These are phyloP conservation scores for Coniosporium apollinis DNA, from an alignment of 495 filamentous ascomycete species.

Conservation along the genomic window DNA sequence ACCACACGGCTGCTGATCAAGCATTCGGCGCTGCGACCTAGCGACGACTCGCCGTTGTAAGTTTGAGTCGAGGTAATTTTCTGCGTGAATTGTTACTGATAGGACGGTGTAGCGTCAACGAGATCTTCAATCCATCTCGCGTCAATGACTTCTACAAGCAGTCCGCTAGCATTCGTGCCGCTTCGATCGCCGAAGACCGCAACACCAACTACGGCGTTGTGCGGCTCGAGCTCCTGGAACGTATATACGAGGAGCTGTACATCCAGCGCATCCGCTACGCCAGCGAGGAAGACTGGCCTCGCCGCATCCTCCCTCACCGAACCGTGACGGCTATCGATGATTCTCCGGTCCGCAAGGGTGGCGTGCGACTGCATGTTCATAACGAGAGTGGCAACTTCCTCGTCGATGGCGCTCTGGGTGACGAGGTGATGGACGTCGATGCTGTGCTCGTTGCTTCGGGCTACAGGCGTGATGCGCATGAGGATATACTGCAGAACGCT, in stretches of 20 bases:
- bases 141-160: slow-evolving; percentile 58
- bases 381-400: slow-evolving; percentile 12
- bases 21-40: slow-evolving; percentile 64
- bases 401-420: slow-evolving; percentile 18
- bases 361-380: slow-evolving; percentile 19
- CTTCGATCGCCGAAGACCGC: slow-evolving; percentile 45
- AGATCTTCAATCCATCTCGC: slow-evolving; percentile 78
- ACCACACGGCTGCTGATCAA: slow-evolving; percentile 60
- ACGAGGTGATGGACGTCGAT: slow-evolving; percentile 54
- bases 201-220: slow-evolving; percentile 93
- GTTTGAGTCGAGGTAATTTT: slow-evolving; percentile 16
- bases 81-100: slow-evolving; percentile 6
- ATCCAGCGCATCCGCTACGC: slow-evolving; percentile 56
- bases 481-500: slow-evolving; percentile 52
- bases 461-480: slow-evolving; percentile 62
- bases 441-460: slow-evolving; percentile 77
- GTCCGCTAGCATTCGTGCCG: slow-evolving; percentile 39
- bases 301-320: slow-evolving; percentile 54
- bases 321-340: slow-evolving; percentile 42
- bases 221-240: slow-evolving; percentile 68
- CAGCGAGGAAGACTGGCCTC: slow-evolving; percentile 59
- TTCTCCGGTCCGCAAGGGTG: slow-evolving; percentile 16
- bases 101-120: slow-evolving; percentile 56
- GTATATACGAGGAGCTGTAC: slow-evolving; percentile 72
- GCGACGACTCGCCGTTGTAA: slow-evolving; percentile 91